Evolutionary conservation across 2,329 filamentous ascomycete species (phyloP), one percentile per base, ranked within the genome.

Genomic region (Sordariomycetes sp.): DNA sequence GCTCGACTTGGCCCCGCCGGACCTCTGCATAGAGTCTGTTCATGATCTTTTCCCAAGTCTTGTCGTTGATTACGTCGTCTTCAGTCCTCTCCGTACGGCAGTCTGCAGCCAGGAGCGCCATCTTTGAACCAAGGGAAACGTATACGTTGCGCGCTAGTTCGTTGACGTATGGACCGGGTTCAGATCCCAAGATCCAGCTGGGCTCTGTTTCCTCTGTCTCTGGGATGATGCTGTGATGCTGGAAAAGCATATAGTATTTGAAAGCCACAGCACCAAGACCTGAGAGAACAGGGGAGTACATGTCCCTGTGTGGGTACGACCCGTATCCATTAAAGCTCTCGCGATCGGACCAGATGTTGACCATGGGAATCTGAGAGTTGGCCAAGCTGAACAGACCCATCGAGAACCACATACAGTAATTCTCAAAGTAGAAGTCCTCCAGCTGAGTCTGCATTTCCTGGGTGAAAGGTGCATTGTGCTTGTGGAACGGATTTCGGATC

Each of bases 241-340:
- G 92, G 63, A 98, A 98, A 8, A 98, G 72, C 79, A 98, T 82
- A 50, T 98, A 98, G 59, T 96, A 98, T 56, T 98, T 98, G 72
- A 92, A 96, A 0, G 90, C 90, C 32, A 96, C 78, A 24, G 82
- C 83, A 3, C 92, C 93, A 8, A 98, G 59, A 0, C 93, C 92
- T 3, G 80, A 82, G 53, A 98, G 94, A 0, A 96, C 85, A 1
- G 86, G 82, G 3, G 85, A 86, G 43, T 74, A 76, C 86, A 95
- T 96, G 50, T 94, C 92, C 44, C 85, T 77, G 45, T 95, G 75
- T 4, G 88, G 80, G 54, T 96, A 98, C 0, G 87, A 94, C 6
- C 92, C 92, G 52, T 82, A 98, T 1, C 93, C 92, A 57, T 88
- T 82, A 42, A 88, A 88, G 45, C 88, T 83, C 46, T 92, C 85